These are phyloP conservation scores for Lanmaoa pseudosensibilis DNA, from an alignment of 768 basidiomycete species.

Conservation along the genomic window DNA sequence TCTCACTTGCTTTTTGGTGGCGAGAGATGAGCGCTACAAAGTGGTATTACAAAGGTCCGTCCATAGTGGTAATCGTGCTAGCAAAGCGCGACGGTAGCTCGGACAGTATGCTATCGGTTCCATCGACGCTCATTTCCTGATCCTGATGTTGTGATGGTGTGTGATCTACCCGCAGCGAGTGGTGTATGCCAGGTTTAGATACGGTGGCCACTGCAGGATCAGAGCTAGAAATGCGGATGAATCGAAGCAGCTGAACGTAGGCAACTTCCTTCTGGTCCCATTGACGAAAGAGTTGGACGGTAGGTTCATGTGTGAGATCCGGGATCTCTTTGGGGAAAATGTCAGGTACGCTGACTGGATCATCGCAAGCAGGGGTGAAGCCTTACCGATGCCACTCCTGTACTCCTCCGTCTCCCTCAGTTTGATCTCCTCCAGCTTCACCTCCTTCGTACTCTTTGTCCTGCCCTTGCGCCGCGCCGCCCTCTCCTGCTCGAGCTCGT, in stretches of 20 bases:
- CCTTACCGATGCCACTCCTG: slow-evolving; percentile 73
- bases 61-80: slow-evolving; percentile 41
- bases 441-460: slow-evolving; percentile 69
- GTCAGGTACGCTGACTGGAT: neutral
- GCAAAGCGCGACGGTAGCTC: slow-evolving; percentile 36
- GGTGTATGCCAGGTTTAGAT: slow-evolving; percentile 63
- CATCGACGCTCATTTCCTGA: slow-evolving; percentile 32
- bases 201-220: slow-evolving; percentile 48
- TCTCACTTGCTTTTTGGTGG: slow-evolving; percentile 3
- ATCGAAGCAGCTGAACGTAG: slow-evolving; percentile 69
- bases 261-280: slow-evolving; percentile 81
- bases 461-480: slow-evolving; percentile 67
- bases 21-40: neutral
- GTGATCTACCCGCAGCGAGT: slow-evolving; percentile 26
- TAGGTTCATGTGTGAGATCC: slow-evolving; percentile 73
- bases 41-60: slow-evolving; percentile 27
- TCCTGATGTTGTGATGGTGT: slow-evolving; percentile 10
- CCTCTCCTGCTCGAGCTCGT: slow-evolving; percentile 60
- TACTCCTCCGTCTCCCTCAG: slow-evolving; percentile 70
- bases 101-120: slow-evolving; percentile 24
- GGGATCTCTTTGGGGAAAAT: slow-evolving; percentile 56
- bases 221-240: slow-evolving; percentile 69
- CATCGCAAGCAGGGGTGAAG: neutral
- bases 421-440: slow-evolving; percentile 68
- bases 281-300: slow-evolving; percentile 65